Evolutionary conservation across 2,329 filamentous ascomycete species (phyloP).

Genomic region (Emydomyces testavorans): DNA sequence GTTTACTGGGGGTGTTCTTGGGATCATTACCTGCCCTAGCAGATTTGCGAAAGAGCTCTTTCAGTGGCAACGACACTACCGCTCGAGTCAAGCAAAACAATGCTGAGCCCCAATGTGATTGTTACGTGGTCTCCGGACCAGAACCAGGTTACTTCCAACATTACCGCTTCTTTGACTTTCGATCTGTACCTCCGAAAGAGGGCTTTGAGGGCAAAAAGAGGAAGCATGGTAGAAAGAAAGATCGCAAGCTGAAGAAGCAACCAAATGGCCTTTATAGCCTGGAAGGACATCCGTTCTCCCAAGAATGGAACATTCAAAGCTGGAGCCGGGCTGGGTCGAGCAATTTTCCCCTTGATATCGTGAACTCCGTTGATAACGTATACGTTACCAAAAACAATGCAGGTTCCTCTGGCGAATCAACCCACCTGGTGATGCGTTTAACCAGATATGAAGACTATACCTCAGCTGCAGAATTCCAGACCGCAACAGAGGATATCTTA

Average conservation of each 20-base stretch:
- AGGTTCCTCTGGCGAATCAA: constrained; percentile 20
- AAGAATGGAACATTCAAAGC: constrained; percentile 35
- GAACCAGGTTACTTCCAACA: constrained; percentile 40
- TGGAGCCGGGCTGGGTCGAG: constrained; percentile 35
- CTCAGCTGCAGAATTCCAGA: constrained; percentile 41
- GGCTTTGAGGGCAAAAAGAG: not conserved
- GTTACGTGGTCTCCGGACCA: constrained; percentile 37
- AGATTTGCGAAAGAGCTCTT: not conserved
- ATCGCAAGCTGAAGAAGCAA: constrained; percentile 7
- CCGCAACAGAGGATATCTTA: constrained; percentile 34
- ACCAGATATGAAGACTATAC: constrained; percentile 35
- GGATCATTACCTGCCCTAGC: not conserved
- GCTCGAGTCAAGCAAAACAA: not conserved
- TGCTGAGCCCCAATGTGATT: constrained; percentile 31
- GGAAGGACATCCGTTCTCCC: constrained; percentile 12
- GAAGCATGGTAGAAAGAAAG: not conserved
- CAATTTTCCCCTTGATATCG: constrained; percentile 33
- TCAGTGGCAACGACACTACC: not conserved
- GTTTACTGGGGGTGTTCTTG: constrained; percentile 2
- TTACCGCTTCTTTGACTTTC: constrained; percentile 44
- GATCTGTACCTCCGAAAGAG: constrained; percentile 16
- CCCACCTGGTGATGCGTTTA: constrained; percentile 40
- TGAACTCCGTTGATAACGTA: constrained; percentile 39
- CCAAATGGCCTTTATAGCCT: constrained; percentile 11
- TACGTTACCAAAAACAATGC: constrained; percentile 31